Evolutionary conservation across 2,329 filamentous ascomycete genomes (phyloP).

Genomic region (Knoxdaviesia capensis): DNA sequence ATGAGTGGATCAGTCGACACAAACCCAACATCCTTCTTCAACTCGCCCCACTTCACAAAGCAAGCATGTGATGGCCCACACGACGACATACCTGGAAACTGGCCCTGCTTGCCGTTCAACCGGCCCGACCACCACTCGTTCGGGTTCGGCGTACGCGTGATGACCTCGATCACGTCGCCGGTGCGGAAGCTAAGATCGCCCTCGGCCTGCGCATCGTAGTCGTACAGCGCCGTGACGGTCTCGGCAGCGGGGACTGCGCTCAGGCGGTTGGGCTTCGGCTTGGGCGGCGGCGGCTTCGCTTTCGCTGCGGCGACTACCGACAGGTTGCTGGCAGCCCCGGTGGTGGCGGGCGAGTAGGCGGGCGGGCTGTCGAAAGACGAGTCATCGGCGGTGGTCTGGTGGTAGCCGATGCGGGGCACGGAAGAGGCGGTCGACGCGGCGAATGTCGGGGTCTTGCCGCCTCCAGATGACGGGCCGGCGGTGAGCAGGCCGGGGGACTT

Average conservation of each 20-base stretch:
- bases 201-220: conserved; percentile 89
- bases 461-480: conserved; percentile 18
- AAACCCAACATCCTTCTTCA: no score
- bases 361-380: conserved; percentile 41
- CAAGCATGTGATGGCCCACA: no score
- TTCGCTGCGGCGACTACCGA: conserved; percentile 30
- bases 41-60: no score
- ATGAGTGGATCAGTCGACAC: no score
- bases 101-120: conserved; percentile 59
- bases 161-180: conserved; percentile 79
- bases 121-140: conserved; percentile 97
- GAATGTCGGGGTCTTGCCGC: conserved; percentile 6
- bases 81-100: conserved; percentile 66
- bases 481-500: conserved; percentile 31
- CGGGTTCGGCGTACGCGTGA: conserved; percentile 63
- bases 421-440: conserved; percentile 10
- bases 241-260: conserved; percentile 45
- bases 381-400: conserved; percentile 16
- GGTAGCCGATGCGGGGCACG: conserved; percentile 11
- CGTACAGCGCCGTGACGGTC: conserved; percentile 78
- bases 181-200: conserved; percentile 81
- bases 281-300: conserved; percentile 51
- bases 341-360: conserved; percentile 38
- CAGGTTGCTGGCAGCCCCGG: conserved; percentile 15
- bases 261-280: conserved; percentile 61